Percentiles rank a stretch among this genome's conserved stretches.
phyloP scores from a whole-genome alignment of 2,329 filamentous ascomycete species.

The Talaromyces piceae region DNA sequence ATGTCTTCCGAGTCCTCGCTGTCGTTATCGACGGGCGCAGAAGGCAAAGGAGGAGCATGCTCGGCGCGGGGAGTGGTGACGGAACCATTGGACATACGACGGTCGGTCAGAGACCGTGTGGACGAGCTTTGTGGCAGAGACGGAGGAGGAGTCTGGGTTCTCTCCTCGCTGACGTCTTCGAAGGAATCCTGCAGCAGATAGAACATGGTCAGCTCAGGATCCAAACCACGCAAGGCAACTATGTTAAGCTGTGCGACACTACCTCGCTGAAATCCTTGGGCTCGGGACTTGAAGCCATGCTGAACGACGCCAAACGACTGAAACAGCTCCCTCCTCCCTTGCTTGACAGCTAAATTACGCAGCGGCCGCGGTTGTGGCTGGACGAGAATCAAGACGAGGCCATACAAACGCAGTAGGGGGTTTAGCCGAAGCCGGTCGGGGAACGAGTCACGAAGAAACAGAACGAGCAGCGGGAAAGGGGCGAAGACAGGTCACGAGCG shows the following conservation, averaged over 20 bases:
- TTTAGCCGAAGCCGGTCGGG: constrained; percentile 4
- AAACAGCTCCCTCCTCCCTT: constrained; percentile 6
- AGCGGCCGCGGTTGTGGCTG: constrained; percentile 7
- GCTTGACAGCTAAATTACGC: constrained; percentile 8
- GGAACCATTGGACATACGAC: constrained; percentile 34
- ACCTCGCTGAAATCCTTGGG: constrained; percentile 39
- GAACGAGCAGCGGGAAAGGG: background rate
- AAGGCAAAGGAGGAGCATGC: constrained; percentile 24
- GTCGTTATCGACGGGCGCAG: constrained; percentile 13
- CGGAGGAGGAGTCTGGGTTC: constrained; percentile 18
- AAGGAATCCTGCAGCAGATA: constrained; percentile 60
- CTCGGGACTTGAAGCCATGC: constrained; percentile 32
- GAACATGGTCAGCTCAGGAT: constrained; percentile 5
- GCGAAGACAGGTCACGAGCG: background rate
- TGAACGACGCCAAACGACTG: constrained; percentile 12
- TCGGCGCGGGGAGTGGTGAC: constrained; percentile 29
- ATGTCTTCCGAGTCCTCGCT: constrained; percentile 17
- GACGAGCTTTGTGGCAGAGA: constrained; percentile 39
- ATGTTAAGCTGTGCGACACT: too few relatives aligned
- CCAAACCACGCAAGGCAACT: constrained; percentile 10
- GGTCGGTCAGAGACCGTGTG: constrained; percentile 54
- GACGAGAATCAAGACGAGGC: constrained; percentile 7
- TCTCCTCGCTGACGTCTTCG: constrained; percentile 62
- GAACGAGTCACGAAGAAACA: background rate
- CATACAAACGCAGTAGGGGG: constrained; percentile 10